These are phyloP conservation scores for Rhodotorula kratochvilovae DNA, from an alignment of 768 basidiomycete species.

Conservation along the genomic window DNA sequence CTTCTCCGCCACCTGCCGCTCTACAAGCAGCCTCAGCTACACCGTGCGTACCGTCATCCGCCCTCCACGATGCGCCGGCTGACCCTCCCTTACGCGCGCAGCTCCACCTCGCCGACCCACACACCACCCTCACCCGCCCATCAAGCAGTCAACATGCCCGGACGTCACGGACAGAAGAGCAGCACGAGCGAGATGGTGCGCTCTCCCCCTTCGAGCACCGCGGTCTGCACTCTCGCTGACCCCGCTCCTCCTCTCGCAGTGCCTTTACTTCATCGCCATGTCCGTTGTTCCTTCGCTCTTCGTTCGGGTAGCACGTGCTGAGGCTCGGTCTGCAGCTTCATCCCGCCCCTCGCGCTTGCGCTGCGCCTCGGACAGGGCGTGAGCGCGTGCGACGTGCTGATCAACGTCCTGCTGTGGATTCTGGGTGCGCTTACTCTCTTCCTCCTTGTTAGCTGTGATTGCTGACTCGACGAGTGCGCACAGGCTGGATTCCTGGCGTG, in stretches of 20 bases:
- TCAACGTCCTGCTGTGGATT: background rate
- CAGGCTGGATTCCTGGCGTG: background rate
- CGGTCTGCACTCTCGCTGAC: too few relatives aligned
- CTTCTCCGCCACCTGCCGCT: too few relatives aligned
- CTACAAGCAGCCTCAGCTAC: too few relatives aligned
- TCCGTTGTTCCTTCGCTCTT: background rate
- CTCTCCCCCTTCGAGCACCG: too few relatives aligned
- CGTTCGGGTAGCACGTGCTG: background rate
- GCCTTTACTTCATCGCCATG: slow-evolving; percentile 18
- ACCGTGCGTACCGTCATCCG: too few relatives aligned
- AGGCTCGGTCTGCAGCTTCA: background rate
- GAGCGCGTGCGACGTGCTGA: background rate
- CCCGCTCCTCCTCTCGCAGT: background rate
- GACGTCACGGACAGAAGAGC: background rate
- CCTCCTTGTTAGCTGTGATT: too few relatives aligned
- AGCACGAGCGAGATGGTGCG: background rate
- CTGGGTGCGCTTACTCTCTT: background rate
- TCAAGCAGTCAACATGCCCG: too few relatives aligned
- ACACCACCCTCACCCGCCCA: background rate
- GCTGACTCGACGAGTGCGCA: too few relatives aligned
- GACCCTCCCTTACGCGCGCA: too few relatives aligned
- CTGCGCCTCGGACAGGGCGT: background rate
- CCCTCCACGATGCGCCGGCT: too few relatives aligned
- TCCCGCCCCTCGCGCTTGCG: background rate
- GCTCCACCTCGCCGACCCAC: too few relatives aligned